Evolutionary conservation across 2,329 filamentous ascomycete genomes (phyloP), one percentile per base, ranked within the genome.

Genomic region (Talaromyces sp.): DNA sequence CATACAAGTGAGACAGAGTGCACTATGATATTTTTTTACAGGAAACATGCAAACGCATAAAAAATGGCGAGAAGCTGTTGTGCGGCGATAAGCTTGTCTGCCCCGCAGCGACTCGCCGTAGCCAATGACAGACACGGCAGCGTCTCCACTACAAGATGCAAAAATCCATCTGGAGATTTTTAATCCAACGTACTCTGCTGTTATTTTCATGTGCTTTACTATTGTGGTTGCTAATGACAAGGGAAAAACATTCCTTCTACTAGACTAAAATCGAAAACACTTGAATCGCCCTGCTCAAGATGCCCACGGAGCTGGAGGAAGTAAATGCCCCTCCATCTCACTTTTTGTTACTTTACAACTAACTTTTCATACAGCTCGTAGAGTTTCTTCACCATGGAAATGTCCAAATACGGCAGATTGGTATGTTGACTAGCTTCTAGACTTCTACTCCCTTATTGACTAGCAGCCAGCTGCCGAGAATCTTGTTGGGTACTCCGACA

Each of bases 331-430:
- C 33, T 5, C 33, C 44, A 57, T 47, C 3, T 36, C 27, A 57
- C 6, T 27, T 47, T 47, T 47, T 47, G n/a, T 27, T 47, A 23
- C 44, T 16, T 47, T 8, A 27, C 33, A 50, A 59, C 64, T 67
- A 54, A 68, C 44, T 31, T 28, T 28, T 63, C 65, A 34, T 64
- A 55, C 68, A 96, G 91, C 87, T 96, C 59, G 92, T 97, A 64
- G 92, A 92, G 74, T 97, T 98, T 78, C 90, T 98, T 63, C 89
- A 91, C 76, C 89, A 96, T 78, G 91, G 91, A 63, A 96, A 96
- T 74, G 91, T 92, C 50, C 90, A 96, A 74, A 92, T 98, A 66
- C 87, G 95, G 68, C 87, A 91, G 74, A 84, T 94, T 67, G 88
- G 88, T 90, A 79, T 69, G 77, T 66, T 59, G 16, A 16, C 54